Conservation (phyloP, 371 early-diverging fungal genomes). For the Chytridiales sp. region DNA sequence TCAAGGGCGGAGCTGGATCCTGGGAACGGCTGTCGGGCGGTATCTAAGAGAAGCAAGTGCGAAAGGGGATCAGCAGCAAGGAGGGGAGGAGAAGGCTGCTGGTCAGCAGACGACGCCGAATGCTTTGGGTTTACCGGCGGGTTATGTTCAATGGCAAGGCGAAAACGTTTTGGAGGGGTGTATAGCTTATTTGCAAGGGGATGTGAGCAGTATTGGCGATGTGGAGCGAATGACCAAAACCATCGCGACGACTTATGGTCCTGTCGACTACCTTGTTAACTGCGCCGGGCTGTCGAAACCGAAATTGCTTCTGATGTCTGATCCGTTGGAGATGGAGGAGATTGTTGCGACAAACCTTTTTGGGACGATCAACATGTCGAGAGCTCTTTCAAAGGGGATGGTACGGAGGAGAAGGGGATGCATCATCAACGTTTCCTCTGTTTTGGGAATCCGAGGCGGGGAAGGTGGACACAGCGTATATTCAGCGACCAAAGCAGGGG, state of each 20-base stretch:
- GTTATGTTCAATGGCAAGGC: too few relatives aligned
- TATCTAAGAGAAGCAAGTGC: neutral
- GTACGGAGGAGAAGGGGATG: constrained; percentile 55
- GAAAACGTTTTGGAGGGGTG: too few relatives aligned
- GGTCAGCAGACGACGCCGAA: neutral
- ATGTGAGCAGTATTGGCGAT: constrained; percentile 23
- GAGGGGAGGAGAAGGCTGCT: neutral
- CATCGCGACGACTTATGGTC: constrained; percentile 23
- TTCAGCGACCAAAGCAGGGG: constrained; percentile 81
- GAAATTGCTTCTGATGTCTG: constrained; percentile 52
- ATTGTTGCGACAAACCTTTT: constrained; percentile 68
- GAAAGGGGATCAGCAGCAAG: too few relatives aligned
- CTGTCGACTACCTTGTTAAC: constrained; percentile 50
- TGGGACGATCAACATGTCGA: constrained; percentile 68
- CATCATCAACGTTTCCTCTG: constrained; percentile 58
- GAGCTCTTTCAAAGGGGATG: constrained; percentile 59
- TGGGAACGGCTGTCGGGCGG: neutral
- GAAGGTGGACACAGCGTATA: constrained; percentile 75
- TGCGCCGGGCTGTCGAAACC: constrained; percentile 53
- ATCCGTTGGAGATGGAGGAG: constrained; percentile 48
- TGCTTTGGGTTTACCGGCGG: neutral
- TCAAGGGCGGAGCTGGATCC: neutral
- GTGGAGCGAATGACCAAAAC: constrained; percentile 17
- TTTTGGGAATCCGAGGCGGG: constrained; percentile 76
- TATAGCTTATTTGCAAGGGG: constrained; percentile 15